Conservation (phyloP, 2,329 filamentous ascomycete genomes). For the Hawksworthiomyces lignivorus region DNA sequence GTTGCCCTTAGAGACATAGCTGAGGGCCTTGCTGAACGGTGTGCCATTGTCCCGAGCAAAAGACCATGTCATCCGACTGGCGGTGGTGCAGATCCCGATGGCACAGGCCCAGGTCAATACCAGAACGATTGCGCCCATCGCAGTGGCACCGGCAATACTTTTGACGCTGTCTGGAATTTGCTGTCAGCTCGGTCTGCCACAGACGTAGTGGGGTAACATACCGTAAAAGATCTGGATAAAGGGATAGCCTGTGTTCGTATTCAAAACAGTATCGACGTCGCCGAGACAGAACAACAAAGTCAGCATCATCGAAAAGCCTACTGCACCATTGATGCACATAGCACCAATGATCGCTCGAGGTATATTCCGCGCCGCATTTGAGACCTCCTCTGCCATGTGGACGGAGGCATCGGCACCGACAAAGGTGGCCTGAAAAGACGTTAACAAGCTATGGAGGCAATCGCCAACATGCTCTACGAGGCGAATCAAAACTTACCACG, state of each 20-base stretch:
- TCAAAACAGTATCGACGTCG: conserved; percentile 14
- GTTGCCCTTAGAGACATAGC: conserved; percentile 26
- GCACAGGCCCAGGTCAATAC: conserved; percentile 38
- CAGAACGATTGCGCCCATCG: conserved; percentile 40
- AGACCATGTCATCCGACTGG: conserved; percentile 39
- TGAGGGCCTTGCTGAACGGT: conserved; percentile 31
- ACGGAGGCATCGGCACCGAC: conserved; percentile 25
- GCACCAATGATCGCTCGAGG: conserved; percentile 28
- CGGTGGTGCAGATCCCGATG: conserved; percentile 46
- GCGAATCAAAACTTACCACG: too few relatives aligned
- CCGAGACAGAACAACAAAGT: conserved; percentile 28
- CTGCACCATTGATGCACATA: conserved; percentile 23
- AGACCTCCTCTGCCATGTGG: conserved; percentile 30
- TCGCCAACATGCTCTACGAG: too few relatives aligned
- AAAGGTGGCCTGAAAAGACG: too few relatives aligned
- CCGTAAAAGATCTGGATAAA: conserved; percentile 52
- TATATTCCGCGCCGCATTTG: conserved; percentile 23
- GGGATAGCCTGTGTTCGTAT: conserved; percentile 28
- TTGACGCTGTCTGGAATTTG: too few relatives aligned
- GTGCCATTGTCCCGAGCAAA: too few relatives aligned
- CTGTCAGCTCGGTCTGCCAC: too few relatives aligned
- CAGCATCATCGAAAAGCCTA: conserved; percentile 28
- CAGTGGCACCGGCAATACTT: conserved; percentile 37
- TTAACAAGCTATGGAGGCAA: too few relatives aligned
- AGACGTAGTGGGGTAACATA: too few relatives aligned